These are phyloP conservation scores for Cucurbita pepo DNA, from an alignment of 306 rosid genomes.

Conservation along the genomic window DNA sequence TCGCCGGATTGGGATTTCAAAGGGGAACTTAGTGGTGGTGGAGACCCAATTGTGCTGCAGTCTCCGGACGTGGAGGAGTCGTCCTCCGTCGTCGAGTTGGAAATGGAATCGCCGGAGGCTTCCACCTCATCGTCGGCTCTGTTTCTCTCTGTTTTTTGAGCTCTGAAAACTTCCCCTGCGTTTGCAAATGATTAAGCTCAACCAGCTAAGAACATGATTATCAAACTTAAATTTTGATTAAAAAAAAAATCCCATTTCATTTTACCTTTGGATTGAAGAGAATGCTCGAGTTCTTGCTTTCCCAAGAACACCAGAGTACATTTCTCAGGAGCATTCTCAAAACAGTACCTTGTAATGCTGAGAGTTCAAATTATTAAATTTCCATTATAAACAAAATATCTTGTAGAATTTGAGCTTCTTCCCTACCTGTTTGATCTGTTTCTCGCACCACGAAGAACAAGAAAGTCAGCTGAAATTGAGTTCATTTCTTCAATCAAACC, in stretches of 20 bases:
- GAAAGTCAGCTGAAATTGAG: slow-evolving; percentile 51
- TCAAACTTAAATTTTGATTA: no score
- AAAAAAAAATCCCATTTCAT: not conserved
- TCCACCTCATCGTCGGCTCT: slow-evolving; percentile 28
- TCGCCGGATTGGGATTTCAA: slow-evolving; percentile 15
- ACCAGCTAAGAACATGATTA: no score
- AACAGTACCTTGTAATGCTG: slow-evolving; percentile 41
- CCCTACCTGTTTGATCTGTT: slow-evolving; percentile 33
- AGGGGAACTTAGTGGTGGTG: slow-evolving; percentile 15
- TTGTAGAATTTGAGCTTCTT: not conserved
- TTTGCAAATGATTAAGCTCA: no score
- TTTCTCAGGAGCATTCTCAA: slow-evolving; percentile 41
- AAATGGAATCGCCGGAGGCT: slow-evolving; percentile 18
- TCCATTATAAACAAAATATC: not conserved
- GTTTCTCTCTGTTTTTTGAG: slow-evolving; percentile 11
- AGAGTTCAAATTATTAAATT: not conserved
- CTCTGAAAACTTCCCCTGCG: not conserved
- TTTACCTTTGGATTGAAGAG: slow-evolving; percentile 41
- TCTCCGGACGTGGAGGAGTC: slow-evolving; percentile 47
- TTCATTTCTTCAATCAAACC: slow-evolving; percentile 61
- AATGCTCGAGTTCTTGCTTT: slow-evolving; percentile 14
- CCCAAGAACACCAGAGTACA: slow-evolving; percentile 50
- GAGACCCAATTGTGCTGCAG: slow-evolving; percentile 33
- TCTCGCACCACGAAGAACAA: slow-evolving; percentile 58
- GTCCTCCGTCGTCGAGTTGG: slow-evolving; percentile 55